Evolutionary conservation across 2,329 filamentous ascomycete species (phyloP).

Genomic region (Pseudogymnoascus sp.): DNA sequence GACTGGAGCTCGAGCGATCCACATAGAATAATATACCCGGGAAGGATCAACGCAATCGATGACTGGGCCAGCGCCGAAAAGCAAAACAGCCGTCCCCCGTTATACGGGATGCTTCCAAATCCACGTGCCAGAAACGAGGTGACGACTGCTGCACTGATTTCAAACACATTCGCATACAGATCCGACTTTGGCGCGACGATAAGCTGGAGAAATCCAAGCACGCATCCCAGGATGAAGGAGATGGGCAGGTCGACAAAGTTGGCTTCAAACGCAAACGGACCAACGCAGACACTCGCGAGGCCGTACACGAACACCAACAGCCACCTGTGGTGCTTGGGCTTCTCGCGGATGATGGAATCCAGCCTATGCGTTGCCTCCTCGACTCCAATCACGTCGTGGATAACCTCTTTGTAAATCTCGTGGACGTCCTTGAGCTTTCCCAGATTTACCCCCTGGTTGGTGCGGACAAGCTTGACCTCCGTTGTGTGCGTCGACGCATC

Average conservation of each 20-base stretch:
- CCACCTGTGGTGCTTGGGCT: conserved; percentile 43
- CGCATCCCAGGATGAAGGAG: conserved; percentile 59
- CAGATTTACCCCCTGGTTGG: conserved; percentile 61
- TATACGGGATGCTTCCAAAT: conserved; percentile 48
- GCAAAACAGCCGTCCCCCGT: conserved; percentile 44
- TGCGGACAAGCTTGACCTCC: conserved; percentile 69
- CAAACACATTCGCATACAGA: conserved; percentile 59
- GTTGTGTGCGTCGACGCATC: conserved; percentile 65
- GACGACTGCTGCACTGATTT: conserved; percentile 52
- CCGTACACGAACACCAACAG: conserved; percentile 58
- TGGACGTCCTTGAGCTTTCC: conserved; percentile 68
- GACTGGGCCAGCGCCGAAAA: conserved; percentile 59
- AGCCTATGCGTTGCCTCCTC: conserved; percentile 60
- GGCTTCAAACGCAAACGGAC: conserved; percentile 67
- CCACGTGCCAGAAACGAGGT: conserved; percentile 55
- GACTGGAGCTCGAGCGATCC: conserved; percentile 49
- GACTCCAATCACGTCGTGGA: conserved; percentile 65
- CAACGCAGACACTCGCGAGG: conserved; percentile 61
- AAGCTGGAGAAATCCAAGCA: conserved; percentile 63
- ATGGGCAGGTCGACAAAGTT: conserved; percentile 66
- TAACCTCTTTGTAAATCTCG: conserved; percentile 73
- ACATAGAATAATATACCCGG: conserved; percentile 55
- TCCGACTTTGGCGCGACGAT: conserved; percentile 61
- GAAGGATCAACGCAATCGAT: conserved; percentile 57
- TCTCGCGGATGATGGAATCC: conserved; percentile 43